These are phyloP conservation scores for Dioscorea cayenensis DNA, from an alignment of 116 monocot genomes.

Conservation along the genomic window DNA sequence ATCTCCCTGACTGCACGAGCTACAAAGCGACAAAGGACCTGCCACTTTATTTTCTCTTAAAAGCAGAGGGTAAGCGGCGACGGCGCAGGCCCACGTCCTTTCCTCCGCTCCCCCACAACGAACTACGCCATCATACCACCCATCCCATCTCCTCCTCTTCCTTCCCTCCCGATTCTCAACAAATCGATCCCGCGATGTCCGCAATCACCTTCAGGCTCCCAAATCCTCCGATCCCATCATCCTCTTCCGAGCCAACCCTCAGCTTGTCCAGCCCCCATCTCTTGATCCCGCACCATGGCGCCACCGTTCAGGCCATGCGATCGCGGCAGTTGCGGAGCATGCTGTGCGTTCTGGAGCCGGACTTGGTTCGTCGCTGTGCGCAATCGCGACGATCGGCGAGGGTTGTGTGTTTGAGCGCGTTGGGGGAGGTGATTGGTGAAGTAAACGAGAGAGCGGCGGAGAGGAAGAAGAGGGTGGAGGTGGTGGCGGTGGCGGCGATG, in stretches of 20 bases:
- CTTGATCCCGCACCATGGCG: neutral
- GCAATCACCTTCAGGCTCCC: neutral
- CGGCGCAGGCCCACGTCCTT: too few species aligned
- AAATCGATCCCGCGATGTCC: neutral
- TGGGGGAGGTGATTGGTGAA: constrained; percentile 10
- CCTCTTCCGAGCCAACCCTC: neutral
- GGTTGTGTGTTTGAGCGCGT: neutral
- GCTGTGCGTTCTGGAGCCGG: neutral
- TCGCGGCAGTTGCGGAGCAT: neutral
- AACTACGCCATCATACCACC: too few species aligned
- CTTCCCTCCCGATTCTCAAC: neutral
- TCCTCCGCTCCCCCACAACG: too few species aligned
- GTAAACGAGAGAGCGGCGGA: constrained; percentile 11
- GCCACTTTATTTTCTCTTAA: too few species aligned
- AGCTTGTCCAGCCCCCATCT: neutral
- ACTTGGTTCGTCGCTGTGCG: neutral
- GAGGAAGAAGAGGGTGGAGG: constrained; percentile 36
- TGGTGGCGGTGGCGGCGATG: constrained; percentile 54
- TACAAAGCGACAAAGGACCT: too few species aligned
- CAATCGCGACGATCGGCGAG: neutral
- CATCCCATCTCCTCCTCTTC: too few species aligned
- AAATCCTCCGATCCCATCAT: neutral
- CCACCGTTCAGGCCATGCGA: neutral
- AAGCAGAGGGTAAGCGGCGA: too few species aligned
- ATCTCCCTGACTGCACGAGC: too few species aligned